Base-by-base conservation (phyloP, 1,284 basidiomycete species). In the Testicularia cyperi region DNA sequence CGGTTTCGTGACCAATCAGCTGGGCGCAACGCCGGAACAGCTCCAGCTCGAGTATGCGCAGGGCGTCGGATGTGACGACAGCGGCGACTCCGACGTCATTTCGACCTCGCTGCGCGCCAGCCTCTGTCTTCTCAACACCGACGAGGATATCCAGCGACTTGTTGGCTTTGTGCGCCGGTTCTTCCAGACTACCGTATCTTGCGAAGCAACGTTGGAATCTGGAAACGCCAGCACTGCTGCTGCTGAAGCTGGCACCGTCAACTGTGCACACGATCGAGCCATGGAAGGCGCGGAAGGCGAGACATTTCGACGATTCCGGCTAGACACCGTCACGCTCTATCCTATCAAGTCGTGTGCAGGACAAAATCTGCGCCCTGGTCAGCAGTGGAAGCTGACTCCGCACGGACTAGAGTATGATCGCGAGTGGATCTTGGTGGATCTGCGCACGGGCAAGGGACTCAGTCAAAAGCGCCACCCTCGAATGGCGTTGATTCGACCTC, bases 281-380 rank as follows among this genome's bases (percentile, higher is more conserved):
- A 32, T 22, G 13, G 12, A 12, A 19, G 14, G 15, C 10, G 4
- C 25, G 15, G 19, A 15, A 16, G 24, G 35, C 40, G 33, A 39
- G 19, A 26, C 29, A 9, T 9, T 10, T 29, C 35, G 18, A 26
- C 26, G 20, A 14, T 52, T 53, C 18, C 26, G 46, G 20, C 29
- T 65, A 40, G 26, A 47, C n/a, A 52, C 40, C 26, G 51, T 60
- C 38, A 53, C 52, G 6, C 33, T 68, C 8, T 68, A 62, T 27
- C 65, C 65, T 30, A 60, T 68, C 57, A 68, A 68, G 45, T 65
- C 62, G 12, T 68, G 65, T 21, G 43, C 62, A 2, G 61, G 57
- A 10, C 65, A 68, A 25, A 23, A 49, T 7, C 40, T 67, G 2
- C 19, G n/a, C 10, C 26, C 16, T 1, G 41, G 40, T 13, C 39